Evolutionary conservation across 2,329 filamentous ascomycete species (phyloP), one percentile per base, ranked within the genome.

Genomic region (Diaporthe ilicicola): DNA sequence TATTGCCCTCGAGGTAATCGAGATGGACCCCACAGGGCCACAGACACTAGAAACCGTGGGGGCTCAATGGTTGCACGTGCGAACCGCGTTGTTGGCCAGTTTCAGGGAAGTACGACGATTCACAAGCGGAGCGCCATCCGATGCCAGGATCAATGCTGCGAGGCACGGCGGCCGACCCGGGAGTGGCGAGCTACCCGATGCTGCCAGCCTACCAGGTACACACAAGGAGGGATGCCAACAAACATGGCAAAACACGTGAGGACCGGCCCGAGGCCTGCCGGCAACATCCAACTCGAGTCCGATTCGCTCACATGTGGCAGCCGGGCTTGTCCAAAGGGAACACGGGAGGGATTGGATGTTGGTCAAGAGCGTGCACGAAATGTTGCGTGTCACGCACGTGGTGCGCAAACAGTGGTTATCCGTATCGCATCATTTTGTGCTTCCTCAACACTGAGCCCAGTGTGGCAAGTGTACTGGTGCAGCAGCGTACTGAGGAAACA

Each of bases 331-430:
- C 29, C 10, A 22, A 24, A 24, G 19, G 59, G 13, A 7, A 24
- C 42, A 64, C 59, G 17, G 15, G 24, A 24, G 24, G n/a, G 42
- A 34, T 2, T 27, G 6, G 29, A 24, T 4, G n/a, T 9, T 48
- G 42, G 42, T 1, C 42, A 7, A 27, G 2, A 8, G 10, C 24
- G n/a, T 34, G 42, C 42, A 13, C 59, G 19, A 22, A 29, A 10
- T 29, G 42, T 42, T 42, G 19, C 17, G 59, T 64, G 7, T 4
- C 59, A 62, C 44, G 29, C 59, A 64, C 44, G 59, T 64, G 59
- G n/a, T 24, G 4, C 37, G 13, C 5, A 17, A 15, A 44, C 29
- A 17, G 59, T n/a, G 29, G 44, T 5, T n/a, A 50, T 1, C 59
- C 59, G 44, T 7, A 8, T 29, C 42, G 10, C 12, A 64, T 15